A percentile compares a stretch with the other conserved stretches of the same genome.
Evolutionary conservation across 2,329 filamentous ascomycete species (phyloP).

Genomic region (Albophoma yamanashiensis): DNA sequence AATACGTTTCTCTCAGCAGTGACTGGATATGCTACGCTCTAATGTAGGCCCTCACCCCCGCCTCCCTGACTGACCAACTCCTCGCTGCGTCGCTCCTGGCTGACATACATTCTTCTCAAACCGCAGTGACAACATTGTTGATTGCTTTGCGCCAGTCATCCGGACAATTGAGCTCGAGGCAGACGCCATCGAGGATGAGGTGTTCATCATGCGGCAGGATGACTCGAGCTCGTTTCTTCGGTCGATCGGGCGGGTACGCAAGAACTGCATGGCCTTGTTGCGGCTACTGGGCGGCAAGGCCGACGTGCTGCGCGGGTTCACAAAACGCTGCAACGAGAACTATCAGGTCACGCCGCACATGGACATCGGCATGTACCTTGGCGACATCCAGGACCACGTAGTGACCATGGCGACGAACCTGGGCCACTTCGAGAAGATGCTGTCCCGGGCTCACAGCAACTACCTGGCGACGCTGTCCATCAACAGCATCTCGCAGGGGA

Average conservation of each 20-base stretch:
- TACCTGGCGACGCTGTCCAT: slow-evolving; percentile 92
- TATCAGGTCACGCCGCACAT: slow-evolving; percentile 91
- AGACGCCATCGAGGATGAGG: slow-evolving; percentile 88
- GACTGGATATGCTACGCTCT: slow-evolving; percentile 99
- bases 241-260: slow-evolving; percentile 80
- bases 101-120: slow-evolving; percentile 9
- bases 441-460: slow-evolving; percentile 87
- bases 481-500: slow-evolving; percentile 81
- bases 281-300: slow-evolving; percentile 92
- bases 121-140: slow-evolving; percentile 83
- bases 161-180: slow-evolving; percentile 78
- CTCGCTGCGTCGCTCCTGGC: background rate
- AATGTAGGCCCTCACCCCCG: slow-evolving; percentile 52
- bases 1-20: slow-evolving; percentile 87
- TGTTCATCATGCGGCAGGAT: slow-evolving; percentile 83
- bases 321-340: slow-evolving; percentile 96
- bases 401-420: slow-evolving; percentile 98
- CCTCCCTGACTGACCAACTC: background rate
- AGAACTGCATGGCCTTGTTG: slow-evolving; percentile 89
- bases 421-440: slow-evolving; percentile 93
- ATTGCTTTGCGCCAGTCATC: slow-evolving; percentile 86
- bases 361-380: slow-evolving; percentile 92
- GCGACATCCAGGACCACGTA: slow-evolving; percentile 97
- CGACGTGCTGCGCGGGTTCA: slow-evolving; percentile 96
- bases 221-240: slow-evolving; percentile 82